These are phyloP conservation scores for Amanita inopinata DNA, from an alignment of 768 basidiomycete species.

Conservation along the genomic window DNA sequence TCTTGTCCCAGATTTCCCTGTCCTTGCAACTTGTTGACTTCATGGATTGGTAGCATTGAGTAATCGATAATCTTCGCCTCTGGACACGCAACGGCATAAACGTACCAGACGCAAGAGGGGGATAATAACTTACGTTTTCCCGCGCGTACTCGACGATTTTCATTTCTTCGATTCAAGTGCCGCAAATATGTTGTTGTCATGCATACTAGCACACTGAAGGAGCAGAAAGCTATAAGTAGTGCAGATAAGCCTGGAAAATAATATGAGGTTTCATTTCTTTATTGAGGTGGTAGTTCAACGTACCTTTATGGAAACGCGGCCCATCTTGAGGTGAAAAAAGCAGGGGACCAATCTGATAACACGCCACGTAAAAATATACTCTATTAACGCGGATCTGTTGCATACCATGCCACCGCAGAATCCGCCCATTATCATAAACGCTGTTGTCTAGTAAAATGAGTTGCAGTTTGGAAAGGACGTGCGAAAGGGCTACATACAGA, in stretches of 20 bases:
- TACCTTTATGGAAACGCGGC: conserved; percentile 15
- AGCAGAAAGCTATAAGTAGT: conserved; percentile 13
- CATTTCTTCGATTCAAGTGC: conserved; percentile 15
- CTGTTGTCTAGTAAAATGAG: conserved; percentile 15
- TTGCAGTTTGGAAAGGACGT: neutral
- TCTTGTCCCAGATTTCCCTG: conserved; percentile 7
- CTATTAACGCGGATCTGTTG: neutral
- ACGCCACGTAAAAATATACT: neutral
- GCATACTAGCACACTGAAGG: conserved; percentile 12
- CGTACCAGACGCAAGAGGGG: neutral
- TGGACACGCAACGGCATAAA: neutral
- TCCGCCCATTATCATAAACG: conserved; percentile 18
- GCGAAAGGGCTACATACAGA: conserved; percentile 11
- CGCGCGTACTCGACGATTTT: conserved; percentile 12
- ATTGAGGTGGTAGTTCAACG: neutral
- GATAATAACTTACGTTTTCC: conserved; percentile 14
- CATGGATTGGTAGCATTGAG: conserved; percentile 7
- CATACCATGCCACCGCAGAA: conserved; percentile 20
- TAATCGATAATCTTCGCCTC: conserved; percentile 6
- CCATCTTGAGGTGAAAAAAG: conserved; percentile 16
- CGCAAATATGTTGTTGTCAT: conserved; percentile 13
- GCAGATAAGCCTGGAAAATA: conserved; percentile 12
- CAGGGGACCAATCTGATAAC: conserved; percentile 17
- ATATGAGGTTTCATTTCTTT: neutral
- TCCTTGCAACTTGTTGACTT: neutral